Conservation (phyloP, 108 stramenopile genomes). For the Epithemia pelagica region DNA sequence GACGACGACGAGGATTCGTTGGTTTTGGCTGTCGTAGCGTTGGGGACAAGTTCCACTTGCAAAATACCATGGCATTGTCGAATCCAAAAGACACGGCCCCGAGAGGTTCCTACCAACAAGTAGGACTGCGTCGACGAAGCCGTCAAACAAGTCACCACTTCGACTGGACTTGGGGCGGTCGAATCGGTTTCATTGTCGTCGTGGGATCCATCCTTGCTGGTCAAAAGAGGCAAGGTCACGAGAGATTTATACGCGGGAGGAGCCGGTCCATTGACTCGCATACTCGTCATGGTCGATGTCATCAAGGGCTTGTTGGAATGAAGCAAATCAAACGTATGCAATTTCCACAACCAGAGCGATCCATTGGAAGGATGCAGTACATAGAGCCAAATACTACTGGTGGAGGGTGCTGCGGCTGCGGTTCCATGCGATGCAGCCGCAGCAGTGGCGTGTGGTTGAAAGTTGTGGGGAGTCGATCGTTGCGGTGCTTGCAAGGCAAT, state of each 20-base stretch:
- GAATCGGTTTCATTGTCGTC: background rate
- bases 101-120: conserved; percentile 6
- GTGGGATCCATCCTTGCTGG: background rate
- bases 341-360: background rate
- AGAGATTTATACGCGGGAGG: background rate
- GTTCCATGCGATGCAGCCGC: background rate
- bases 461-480: background rate
- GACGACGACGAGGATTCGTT: background rate
- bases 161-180: background rate
- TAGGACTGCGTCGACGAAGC: background rate
- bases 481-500: background rate
- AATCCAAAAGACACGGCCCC: conserved; percentile 5
- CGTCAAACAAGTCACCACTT: background rate
- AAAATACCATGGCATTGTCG: background rate
- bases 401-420: background rate
- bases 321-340: background rate
- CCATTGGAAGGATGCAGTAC: background rate
- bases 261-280: too few relatives aligned
- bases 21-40: background rate
- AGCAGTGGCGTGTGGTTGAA: background rate
- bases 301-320: too few relatives aligned
- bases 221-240: background rate
- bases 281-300: too few relatives aligned
- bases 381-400: background rate
- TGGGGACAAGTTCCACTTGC: background rate